Evolutionary conservation across 495 filamentous ascomycete genomes (phyloP).

Genomic region (Thermothielavioides terrestris): DNA sequence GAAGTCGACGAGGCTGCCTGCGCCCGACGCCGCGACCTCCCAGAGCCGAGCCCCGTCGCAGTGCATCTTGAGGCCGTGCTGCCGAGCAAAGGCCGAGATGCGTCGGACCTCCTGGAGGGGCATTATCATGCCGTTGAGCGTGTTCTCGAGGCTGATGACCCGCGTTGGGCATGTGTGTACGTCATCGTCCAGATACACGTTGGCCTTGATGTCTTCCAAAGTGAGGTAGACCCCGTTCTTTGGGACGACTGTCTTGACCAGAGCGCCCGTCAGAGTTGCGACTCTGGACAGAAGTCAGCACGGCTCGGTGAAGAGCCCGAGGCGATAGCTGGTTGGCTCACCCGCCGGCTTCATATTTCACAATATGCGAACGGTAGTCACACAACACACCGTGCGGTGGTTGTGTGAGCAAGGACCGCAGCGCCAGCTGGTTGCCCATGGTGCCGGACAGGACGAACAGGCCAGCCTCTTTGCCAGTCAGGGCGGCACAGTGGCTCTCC

Average conservation of each 20-base stretch:
- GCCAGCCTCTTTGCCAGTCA: constrained; percentile 63
- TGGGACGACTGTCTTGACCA: constrained; percentile 50
- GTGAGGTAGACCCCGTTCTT: constrained; percentile 65
- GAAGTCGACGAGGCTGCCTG: constrained; percentile 58
- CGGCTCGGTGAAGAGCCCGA: background rate
- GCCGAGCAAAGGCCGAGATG: constrained; percentile 62
- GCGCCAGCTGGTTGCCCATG: constrained; percentile 76
- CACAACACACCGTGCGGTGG: constrained; percentile 65
- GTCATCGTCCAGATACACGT: constrained; percentile 38
- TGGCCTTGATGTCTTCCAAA: constrained; percentile 58
- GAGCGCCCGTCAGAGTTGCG: constrained; percentile 50
- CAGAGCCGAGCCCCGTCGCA: constrained; percentile 80
- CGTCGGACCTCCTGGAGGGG: constrained; percentile 58
- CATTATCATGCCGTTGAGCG: constrained; percentile 68
- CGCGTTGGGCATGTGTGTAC: constrained; percentile 63
- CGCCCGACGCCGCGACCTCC: constrained; percentile 58
- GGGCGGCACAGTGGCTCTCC: constrained; percentile 56
- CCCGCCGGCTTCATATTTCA: constrained; percentile 67
- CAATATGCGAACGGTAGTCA: constrained; percentile 58
- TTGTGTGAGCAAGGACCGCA: constrained; percentile 58
- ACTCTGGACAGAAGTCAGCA: constrained; percentile 28
- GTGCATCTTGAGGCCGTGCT: constrained; percentile 63
- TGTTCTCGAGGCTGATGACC: constrained; percentile 81
- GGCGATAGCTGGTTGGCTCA: constrained; percentile 1
- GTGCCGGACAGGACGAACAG: constrained; percentile 81